Evolutionary conservation across 768 basidiomycete species (phyloP), one percentile per base, ranked within the genome.

Genomic region (Boletales sp.): DNA sequence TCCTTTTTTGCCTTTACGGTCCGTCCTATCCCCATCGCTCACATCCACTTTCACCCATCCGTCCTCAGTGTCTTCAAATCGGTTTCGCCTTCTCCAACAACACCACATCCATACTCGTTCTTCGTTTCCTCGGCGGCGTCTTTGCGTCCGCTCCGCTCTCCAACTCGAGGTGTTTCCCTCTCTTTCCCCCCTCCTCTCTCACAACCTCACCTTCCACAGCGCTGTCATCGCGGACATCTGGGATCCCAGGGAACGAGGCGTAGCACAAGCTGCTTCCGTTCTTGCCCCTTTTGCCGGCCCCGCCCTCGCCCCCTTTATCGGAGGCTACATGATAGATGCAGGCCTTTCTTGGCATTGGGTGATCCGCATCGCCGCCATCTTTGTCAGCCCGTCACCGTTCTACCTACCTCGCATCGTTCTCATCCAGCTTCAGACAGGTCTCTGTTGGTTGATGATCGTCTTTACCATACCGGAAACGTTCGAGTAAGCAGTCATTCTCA

Each of bases 111-210:
- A 64, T 90, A n/a, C 71, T 91, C 11, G 59, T 85, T 15, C 81
- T 86, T 56, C 78, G 89, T 18, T 84, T 89, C 62, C 63, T 89
- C n/a, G 78, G 81, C 2, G 87, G 88, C 13, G 70, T 72, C 2
- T 88, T 86, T 56, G 86, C 86, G n/a, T 78, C 83, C 14, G 77
- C 81, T 24, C 87, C 86, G 2, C 58, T 87, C 40, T 78, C 86
- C 7, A 87, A 87, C 67, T 77, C 80, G 48, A 86, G 83, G 82
- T 84, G 58, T 11, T 71, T 3, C 65, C 18, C 14, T 18, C 8
- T n/a, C 15, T 18, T 13, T 27, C 27, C 9, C 5, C 11, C 48
- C 3, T 14, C n/a, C 21, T 41, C 34, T 47, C 9, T 40, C 48
- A 31, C n/a, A n/a, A n/a, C 39, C 34, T 37, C n/a, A 6, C 18